These are phyloP conservation scores for Paramecium primaurelia DNA, from an alignment of 73 alveolate species.

Conservation along the genomic window DNA sequence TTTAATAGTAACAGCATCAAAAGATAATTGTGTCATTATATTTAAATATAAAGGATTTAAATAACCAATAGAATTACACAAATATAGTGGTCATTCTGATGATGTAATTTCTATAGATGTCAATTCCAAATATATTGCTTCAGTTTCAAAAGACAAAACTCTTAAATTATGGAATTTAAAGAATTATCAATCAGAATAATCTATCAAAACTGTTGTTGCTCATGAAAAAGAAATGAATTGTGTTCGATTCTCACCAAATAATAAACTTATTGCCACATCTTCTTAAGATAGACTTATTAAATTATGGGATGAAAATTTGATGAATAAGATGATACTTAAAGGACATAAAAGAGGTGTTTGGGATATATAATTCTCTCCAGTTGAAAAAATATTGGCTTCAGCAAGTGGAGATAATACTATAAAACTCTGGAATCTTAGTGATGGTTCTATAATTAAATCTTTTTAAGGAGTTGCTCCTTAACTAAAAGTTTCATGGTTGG, in stretches of 20 bases:
- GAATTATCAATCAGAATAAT: constrained; percentile 56
- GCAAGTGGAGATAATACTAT: constrained; percentile 91
- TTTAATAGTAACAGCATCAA: not conserved
- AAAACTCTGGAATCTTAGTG: constrained; percentile 89
- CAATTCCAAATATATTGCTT: constrained; percentile 68
- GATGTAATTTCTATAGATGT: constrained; percentile 83
- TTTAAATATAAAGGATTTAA: constrained; percentile 25
- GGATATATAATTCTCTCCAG: constrained; percentile 92
- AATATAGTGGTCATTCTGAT: constrained; percentile 88
- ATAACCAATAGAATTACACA: not conserved
- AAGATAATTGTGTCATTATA: constrained; percentile 34
- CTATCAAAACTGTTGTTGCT: constrained; percentile 80
- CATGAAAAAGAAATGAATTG: constrained; percentile 93
- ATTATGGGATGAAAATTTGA: constrained; percentile 64
- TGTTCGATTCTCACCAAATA: constrained; percentile 91
- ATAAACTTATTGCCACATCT: constrained; percentile 88
- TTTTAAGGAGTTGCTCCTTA: constrained; percentile 84
- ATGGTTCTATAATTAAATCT: constrained; percentile 83
- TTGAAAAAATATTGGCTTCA: constrained; percentile 91
- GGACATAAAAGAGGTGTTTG: constrained; percentile 99
- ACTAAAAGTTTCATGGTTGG: constrained; percentile 69
- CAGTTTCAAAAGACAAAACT: constrained; percentile 92
- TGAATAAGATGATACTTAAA: constrained; percentile 49
- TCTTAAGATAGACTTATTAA: constrained; percentile 93
- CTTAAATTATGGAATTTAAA: constrained; percentile 86